Evolutionary conservation across 179 eudicot species (phyloP).

Genomic region (Carnegiea gigantea): DNA sequence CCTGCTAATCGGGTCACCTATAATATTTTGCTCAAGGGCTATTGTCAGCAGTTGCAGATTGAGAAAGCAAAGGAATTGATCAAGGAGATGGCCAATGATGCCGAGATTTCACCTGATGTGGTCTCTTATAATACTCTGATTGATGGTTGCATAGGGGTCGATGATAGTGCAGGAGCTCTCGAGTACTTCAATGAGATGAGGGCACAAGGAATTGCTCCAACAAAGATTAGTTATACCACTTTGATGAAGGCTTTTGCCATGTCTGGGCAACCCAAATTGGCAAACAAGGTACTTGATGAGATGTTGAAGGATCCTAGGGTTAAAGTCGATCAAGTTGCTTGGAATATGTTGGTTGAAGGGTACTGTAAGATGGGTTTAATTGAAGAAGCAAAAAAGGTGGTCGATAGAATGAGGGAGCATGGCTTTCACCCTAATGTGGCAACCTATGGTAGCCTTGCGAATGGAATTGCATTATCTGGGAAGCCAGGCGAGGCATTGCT

Average conservation of each 20-base stretch:
- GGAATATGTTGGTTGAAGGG: conserved; percentile 95
- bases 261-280: conserved; percentile 86
- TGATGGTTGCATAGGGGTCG: conserved; percentile 84
- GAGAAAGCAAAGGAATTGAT: conserved; percentile 72
- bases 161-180: conserved; percentile 85
- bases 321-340: conserved; percentile 83
- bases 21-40: conserved; percentile 87
- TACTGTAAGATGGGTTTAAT: conserved; percentile 73
- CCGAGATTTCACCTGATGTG: conserved; percentile 75
- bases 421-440: conserved; percentile 78
- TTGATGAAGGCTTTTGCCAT: conserved; percentile 94
- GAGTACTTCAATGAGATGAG: conserved; percentile 92
- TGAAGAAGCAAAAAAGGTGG: conserved; percentile 70
- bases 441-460: conserved; percentile 93
- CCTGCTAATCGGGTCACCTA: conserved; percentile 79
- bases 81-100: conserved; percentile 56
- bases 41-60: conserved; percentile 86
- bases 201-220: conserved; percentile 79
- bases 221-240: conserved; percentile 93
- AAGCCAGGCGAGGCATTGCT: conserved; percentile 93
- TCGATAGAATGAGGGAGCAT: conserved; percentile 67
- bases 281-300: conserved; percentile 83
- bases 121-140: conserved; percentile 89
- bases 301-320: conserved; percentile 90
- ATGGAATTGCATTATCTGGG: conserved; percentile 81